Evolutionary conservation across 495 filamentous ascomycete genomes (phyloP), one percentile per base, ranked within the genome.

Genomic region (Saxispiralis lemnorum): DNA sequence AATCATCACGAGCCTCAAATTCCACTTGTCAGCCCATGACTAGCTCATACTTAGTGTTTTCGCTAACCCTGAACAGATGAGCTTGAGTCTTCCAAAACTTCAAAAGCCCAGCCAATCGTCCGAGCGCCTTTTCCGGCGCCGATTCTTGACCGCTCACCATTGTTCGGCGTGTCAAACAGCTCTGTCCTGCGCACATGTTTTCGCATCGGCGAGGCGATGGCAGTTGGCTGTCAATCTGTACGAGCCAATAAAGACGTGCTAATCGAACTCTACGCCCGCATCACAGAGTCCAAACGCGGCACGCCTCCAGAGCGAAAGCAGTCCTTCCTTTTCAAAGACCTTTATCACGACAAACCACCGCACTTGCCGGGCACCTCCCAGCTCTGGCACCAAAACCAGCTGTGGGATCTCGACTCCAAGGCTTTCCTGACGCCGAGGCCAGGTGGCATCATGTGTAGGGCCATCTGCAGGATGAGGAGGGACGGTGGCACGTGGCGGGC

Each of bases 181-280:
- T 60, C 51, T 1, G 35, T 68, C 11, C 57, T 78, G 3, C 67
- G 72, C 31, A 72, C 68, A 2, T 79, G 73, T 47, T 81, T 81
- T 52, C 68, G 72, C 7, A 63, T 74, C 36, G 73, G 70, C 14
- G 68, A 75, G 43, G 65, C 75, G 35, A 44, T 78, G 15, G 59
- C 58, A 21, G 49, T 52, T 51, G 66, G 62, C 31, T 54, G 49
- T 31, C 58, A 65, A 34, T 66, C 64, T 36, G 56, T 53, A 6
- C 56, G 58, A 24, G 56, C 58, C 35, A 47, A 61, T 2, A 65
- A 67, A 35, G 60, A 66, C 37, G 63, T 65, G 12, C 47, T 74
- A 0, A 62, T 78, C 34, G 76, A 79, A 53, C 51, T 79, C 2
- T 78, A 68, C 51, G 75, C 73, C 7, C 57, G 69, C 18, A 73